These are phyloP conservation scores for Phytophthora aleatoria DNA, from an alignment of 352 stramenopile species.

Conservation along the genomic window DNA sequence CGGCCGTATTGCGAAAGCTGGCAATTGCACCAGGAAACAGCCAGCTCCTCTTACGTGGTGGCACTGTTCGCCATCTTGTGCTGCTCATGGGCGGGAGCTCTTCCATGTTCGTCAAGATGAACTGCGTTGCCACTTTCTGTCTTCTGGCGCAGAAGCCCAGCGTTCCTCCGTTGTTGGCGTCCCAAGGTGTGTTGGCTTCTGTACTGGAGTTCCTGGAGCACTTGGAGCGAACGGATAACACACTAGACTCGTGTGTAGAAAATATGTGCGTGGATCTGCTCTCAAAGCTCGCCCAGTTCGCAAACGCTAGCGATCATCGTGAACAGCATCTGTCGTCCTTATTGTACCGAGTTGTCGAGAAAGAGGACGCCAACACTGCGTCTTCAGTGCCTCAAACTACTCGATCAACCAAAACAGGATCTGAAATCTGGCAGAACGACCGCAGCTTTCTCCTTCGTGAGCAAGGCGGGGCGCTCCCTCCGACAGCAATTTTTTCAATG, in stretches of 20 bases:
- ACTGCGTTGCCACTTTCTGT: conserved; percentile 75
- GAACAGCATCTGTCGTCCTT: conserved; percentile 63
- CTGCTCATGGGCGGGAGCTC: conserved; percentile 45
- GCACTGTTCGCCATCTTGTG: conserved; percentile 52
- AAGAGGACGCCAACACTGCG: conserved; percentile 35
- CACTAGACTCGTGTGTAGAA: conserved; percentile 43
- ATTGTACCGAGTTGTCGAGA: conserved; percentile 64
- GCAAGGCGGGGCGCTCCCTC: conserved; percentile 23
- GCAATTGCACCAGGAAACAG: conserved; percentile 72
- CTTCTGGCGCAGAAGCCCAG: conserved; percentile 54
- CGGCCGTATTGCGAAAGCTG: conserved; percentile 68
- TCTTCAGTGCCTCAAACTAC: background rate
- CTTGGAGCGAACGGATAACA: conserved; percentile 14
- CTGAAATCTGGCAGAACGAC: conserved; percentile 56
- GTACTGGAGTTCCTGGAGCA: conserved; percentile 61
- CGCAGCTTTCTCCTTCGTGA: conserved; percentile 56
- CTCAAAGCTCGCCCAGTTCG: conserved; percentile 61
- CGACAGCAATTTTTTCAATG: conserved; percentile 36
- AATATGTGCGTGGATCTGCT: conserved; percentile 75
- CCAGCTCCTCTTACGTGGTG: conserved; percentile 61
- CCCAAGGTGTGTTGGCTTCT: conserved; percentile 59
- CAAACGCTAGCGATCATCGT: conserved; percentile 51
- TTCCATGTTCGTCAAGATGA: conserved; percentile 58
- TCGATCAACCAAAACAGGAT: background rate
- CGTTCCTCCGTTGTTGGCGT: conserved; percentile 49